Evolutionary conservation across 352 stramenopile genomes (phyloP), one percentile per base, ranked within the genome.

Genomic region (Phytophthora macrochlamydospora): DNA sequence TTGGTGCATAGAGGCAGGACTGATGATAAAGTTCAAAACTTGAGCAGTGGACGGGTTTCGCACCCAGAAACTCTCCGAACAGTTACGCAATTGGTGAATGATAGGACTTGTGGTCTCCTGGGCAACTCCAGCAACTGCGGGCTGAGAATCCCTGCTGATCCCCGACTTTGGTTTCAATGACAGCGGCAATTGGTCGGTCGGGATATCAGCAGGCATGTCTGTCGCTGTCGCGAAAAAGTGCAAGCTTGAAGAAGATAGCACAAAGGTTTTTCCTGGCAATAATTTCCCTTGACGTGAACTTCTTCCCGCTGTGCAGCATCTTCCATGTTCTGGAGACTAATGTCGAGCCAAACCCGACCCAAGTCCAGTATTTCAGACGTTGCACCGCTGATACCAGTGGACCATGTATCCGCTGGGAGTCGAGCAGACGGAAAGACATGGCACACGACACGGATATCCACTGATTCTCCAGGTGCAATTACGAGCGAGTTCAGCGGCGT

Each of bases 371-470:
- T 78, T 56, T 90, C 77, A 35, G 70, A 73, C 60, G 73, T 66
- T 59, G 69, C 37, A 32, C 76, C 72, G 53, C 73, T 72, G 3
- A 51, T 69, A 51, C 60, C 60, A 14, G 71, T 64, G 14, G 78
- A 65, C 69, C 84, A 72, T 9, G 69, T 80, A 9, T 89, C 75
- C 31, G 62, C 56, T 12, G 77, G 76, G 30, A 87, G 81, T 45
- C 87, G 80, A 59, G 87, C 83, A 13, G 81, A 91, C 2, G 81
- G 67, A 56, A 90, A 73, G 0, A 95, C 78, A 42, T 87, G 76
- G 49, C 89, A 94, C 18, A 92, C 81, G 3, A 96, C 87, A 9
- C 89, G 85, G 59, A 96, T 87, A 60, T 96, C 89, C 14, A 94
- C 72, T 3, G 83, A 93, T 29, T 96, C 89, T 4, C 83, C 85